phyloP scores from a whole-genome alignment of 805 yeast genomes.

The Nakazawaea ambrosiae region DNA sequence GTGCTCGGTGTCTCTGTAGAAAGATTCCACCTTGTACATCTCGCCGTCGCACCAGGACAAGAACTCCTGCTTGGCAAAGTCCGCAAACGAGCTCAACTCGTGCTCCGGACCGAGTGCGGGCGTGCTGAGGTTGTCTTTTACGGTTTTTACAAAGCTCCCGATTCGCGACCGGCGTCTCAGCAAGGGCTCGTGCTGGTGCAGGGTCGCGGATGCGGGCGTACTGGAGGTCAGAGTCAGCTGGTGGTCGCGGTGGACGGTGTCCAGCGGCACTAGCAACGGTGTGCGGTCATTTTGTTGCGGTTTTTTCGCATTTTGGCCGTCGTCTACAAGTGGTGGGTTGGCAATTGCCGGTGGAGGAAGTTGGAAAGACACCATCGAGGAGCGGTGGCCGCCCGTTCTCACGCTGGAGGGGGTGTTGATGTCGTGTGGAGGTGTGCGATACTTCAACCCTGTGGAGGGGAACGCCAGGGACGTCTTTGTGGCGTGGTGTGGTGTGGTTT shows the following conservation, averaged over 20 bases:
- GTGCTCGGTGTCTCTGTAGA: slow-evolving; percentile 54
- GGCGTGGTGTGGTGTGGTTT: neutral
- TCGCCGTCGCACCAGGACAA: slow-evolving; percentile 62
- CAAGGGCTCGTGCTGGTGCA: neutral
- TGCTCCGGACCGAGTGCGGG: neutral
- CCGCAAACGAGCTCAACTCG: slow-evolving; percentile 16
- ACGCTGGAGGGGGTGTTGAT: neutral
- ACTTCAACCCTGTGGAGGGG: too few relatives aligned
- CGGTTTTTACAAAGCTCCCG: slow-evolving; percentile 15
- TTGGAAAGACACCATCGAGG: slow-evolving; percentile 15
- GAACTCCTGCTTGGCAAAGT: slow-evolving; percentile 41
- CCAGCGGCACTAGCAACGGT: slow-evolving; percentile 18
- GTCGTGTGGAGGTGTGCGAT: neutral
- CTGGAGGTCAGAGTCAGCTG: neutral
- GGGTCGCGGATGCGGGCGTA: neutral
- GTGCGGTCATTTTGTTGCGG: slow-evolving; percentile 19
- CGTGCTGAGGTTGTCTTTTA: neutral
- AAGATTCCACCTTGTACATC: slow-evolving; percentile 49
- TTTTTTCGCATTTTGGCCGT: neutral
- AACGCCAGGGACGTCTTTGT: too few relatives aligned
- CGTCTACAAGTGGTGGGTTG: neutral
- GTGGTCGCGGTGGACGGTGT: neutral
- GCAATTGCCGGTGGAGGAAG: slow-evolving; percentile 22
- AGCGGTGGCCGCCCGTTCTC: neutral
- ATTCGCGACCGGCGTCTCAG: slow-evolving; percentile 19